phyloP scores from a whole-genome alignment of 1,139 yeast species.

The Candida dubliniensis region DNA sequence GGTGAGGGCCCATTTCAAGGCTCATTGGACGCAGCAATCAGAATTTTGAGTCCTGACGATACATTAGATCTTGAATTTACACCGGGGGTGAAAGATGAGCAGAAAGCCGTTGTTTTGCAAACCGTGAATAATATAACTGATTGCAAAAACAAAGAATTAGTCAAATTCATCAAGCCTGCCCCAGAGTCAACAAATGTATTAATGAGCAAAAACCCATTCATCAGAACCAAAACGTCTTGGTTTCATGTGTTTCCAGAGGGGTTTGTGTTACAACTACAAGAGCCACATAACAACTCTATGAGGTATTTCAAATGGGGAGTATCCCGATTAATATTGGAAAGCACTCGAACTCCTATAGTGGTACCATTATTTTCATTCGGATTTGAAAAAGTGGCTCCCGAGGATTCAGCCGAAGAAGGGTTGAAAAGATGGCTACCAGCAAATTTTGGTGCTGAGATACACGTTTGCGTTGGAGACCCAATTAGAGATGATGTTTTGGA shows the following conservation, averaged over 20 bases:
- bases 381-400: conserved; percentile 86
- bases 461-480: conserved; percentile 71
- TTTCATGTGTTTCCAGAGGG: conserved; percentile 96
- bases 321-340: conserved; percentile 76
- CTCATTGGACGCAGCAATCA: conserved; percentile 83
- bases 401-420: conserved; percentile 57
- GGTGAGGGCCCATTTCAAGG: conserved; percentile 95
- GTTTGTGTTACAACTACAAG: conserved; percentile 79
- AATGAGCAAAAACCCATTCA: conserved; percentile 47
- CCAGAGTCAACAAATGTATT: conserved; percentile 33
- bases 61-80: conserved; percentile 56
- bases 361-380: conserved; percentile 90
- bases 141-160: conserved; percentile 18
- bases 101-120: conserved; percentile 33
- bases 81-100: conserved; percentile 31
- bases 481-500: conserved; percentile 62
- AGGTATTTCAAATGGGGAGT: conserved; percentile 97
- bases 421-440: conserved; percentile 61
- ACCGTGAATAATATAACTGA: conserved; percentile 25
- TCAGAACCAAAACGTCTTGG: conserved; percentile 75
- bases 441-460: conserved; percentile 66
- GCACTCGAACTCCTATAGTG: conserved; percentile 79
- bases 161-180: conserved; percentile 27
- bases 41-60: conserved; percentile 78
- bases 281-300: conserved; percentile 82